Conservation (phyloP, 2,329 filamentous ascomycete genomes). For the Colletotrichum brevisporum region DNA sequence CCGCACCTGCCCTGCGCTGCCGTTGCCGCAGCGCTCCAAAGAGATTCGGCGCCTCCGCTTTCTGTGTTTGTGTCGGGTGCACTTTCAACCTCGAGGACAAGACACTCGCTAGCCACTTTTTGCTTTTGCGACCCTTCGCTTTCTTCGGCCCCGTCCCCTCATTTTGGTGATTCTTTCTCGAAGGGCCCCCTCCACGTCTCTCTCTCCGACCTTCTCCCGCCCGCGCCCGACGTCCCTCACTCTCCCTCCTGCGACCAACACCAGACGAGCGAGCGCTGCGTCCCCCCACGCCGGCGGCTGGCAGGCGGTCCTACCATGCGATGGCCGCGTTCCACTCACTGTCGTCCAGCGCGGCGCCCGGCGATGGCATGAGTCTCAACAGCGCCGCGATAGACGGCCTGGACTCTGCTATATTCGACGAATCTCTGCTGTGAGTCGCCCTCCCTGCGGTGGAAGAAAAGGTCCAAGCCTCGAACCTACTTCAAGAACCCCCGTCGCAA, state of each 20-base stretch:
- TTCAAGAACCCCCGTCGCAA: constrained; percentile 3
- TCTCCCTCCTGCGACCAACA: constrained; percentile 2
- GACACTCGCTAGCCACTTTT: constrained; percentile 30
- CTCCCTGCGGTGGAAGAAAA: too few relatives aligned
- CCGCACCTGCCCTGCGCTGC: neutral
- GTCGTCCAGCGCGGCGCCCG: constrained; percentile 59
- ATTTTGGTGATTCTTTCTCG: neutral
- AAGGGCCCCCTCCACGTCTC: neutral
- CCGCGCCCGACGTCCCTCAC: neutral
- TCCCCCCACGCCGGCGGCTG: constrained; percentile 41
- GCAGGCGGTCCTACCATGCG: constrained; percentile 57
- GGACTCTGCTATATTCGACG: constrained; percentile 67
- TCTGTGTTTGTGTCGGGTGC: neutral
- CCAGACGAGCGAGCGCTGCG: constrained; percentile 25
- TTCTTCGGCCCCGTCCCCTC: neutral
- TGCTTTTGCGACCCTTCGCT: constrained; percentile 11
- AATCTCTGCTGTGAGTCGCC: constrained; percentile 66
- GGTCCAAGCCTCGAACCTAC: too few relatives aligned
- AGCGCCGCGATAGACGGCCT: constrained; percentile 64
- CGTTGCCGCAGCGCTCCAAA: neutral
- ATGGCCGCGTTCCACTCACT: constrained; percentile 73
- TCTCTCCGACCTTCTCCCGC: neutral
- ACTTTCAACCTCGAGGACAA: constrained; percentile 27
- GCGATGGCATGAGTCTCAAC: constrained; percentile 63
- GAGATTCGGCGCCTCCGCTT: constrained; percentile 27